Evolutionary conservation across 108 stramenopile species (phyloP), one percentile per base, ranked within the genome.

Genomic region (Skeletonema tropicum): DNA sequence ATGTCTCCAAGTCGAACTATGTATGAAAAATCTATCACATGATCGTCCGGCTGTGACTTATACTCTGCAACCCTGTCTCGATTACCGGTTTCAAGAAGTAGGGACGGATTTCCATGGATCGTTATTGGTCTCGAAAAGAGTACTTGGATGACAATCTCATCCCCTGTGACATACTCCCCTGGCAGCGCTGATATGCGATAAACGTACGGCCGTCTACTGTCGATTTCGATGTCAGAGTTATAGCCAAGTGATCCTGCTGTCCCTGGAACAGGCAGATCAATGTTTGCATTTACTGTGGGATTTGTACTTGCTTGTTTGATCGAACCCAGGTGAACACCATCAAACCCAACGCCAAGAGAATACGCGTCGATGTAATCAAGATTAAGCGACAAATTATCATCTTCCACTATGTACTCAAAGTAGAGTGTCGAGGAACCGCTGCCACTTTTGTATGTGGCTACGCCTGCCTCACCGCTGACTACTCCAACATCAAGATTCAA

Each of bases 1-100:
- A 35, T 55, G 74, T 91, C 90, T 9, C 90, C 90, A 12, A 87
- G 77, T 46, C 70, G 35, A 11, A 90, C 87, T 9, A 19, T 38
- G 71, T 91, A 91, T 46, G 41, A 30, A 62, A 91, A 91, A 23
- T 66, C 52, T n/a, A 90, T 64, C 26, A 66, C 69, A 5, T 46
- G 60, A 15, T 74, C 64, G 49, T 85, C 59, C 15, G 64, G 68
- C 23, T 85, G 82, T 30, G 74, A 77, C 10, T 77, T 58, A 68
- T 60, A 90, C 13, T 58, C 42, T 57, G 89, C 89, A 25, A 71
- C 19, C 41, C 90, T 57, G 58, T 88, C 81, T 0, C 66, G n/a
- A 10, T 30, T 31, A 1, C 88, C 88, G 12, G 85, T 85, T 31
- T 85, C 85, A 11, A 91, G 75, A 19, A 71, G 57, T 10, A 90